Conservation (phyloP, 768 basidiomycete species). For the Lactifluus piperatus region DNA sequence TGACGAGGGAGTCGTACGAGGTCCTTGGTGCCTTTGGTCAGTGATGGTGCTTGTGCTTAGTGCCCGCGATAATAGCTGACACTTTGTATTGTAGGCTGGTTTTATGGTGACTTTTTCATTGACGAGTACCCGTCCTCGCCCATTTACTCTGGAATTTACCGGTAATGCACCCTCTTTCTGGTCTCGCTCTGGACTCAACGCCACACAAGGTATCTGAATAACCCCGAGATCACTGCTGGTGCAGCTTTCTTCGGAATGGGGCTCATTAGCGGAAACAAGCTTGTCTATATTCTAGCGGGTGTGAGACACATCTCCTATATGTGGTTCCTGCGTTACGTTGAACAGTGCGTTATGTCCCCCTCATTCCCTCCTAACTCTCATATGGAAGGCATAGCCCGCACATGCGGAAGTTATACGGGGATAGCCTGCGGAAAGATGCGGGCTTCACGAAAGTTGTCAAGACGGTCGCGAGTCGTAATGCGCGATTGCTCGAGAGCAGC, state of each 20-base stretch:
- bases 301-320: conserved; percentile 82
- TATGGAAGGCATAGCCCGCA: conserved; percentile 60
- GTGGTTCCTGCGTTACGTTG: conserved; percentile 93
- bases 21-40: conserved; percentile 89
- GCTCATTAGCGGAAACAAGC: conserved; percentile 84
- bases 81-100: conserved; percentile 62
- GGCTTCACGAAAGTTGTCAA: conserved; percentile 99
- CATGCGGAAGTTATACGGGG: conserved; percentile 94
- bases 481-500: conserved; percentile 59
- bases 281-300: conserved; percentile 80
- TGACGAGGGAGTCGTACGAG: conserved; percentile 81
- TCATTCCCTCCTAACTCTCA: neutral
- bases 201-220: conserved; percentile 68
- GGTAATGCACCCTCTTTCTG: conserved; percentile 35
- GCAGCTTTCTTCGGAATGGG: conserved; percentile 93
- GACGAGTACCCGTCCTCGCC: conserved; percentile 85
- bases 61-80: neutral
- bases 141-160: conserved; percentile 95
- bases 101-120: conserved; percentile 96
- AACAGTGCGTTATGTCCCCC: conserved; percentile 54
- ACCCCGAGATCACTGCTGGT: conserved; percentile 93
- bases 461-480: conserved; percentile 80
- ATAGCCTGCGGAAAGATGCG: conserved; percentile 88
- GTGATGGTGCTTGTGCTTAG: conserved; percentile 13
- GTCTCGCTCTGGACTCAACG: neutral